Percentiles rank a stretch among this genome's conserved stretches.
phyloP scores from a whole-genome alignment of 768 basidiomycete genomes.

The Lactarius sanguifluus region DNA sequence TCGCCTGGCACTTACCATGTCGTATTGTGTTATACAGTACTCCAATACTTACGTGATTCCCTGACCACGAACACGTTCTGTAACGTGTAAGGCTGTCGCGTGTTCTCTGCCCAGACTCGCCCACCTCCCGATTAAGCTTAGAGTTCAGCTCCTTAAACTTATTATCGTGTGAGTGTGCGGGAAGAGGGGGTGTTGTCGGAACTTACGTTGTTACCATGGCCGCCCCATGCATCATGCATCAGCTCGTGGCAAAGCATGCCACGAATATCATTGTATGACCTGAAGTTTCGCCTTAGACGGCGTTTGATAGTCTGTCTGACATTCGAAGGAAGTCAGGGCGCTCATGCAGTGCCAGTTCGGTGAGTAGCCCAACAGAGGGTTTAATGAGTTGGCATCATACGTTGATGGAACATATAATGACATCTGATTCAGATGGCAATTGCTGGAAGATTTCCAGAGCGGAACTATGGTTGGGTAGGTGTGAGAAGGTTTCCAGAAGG shows the following conservation, averaged over 20 bases:
- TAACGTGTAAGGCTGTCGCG: conserved; percentile 38
- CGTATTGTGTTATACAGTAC: too few relatives aligned
- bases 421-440: conserved; percentile 41
- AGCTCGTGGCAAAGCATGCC: conserved; percentile 71
- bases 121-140: too few relatives aligned
- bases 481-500: conserved; percentile 62
- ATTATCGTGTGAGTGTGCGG: too few relatives aligned
- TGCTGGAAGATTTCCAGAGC: conserved; percentile 50
- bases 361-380: conserved; percentile 66
- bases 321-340: conserved; percentile 60
- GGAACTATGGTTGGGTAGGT: conserved; percentile 61
- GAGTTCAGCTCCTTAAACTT: too few relatives aligned
- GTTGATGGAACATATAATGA: conserved; percentile 26
- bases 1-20: background rate
- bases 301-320: conserved; percentile 63
- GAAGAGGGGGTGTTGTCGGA: background rate
- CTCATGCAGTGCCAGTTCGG: conserved; percentile 79
- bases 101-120: conserved; percentile 32
- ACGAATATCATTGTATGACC: conserved; percentile 60
- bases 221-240: conserved; percentile 48
- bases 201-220: conserved; percentile 71
- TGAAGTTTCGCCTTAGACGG: conserved; percentile 72
- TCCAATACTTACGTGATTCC: too few relatives aligned
- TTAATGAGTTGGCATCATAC: conserved; percentile 71
- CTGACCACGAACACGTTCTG: background rate